These are phyloP conservation scores for Kluyveromyces marxianus DNA, from an alignment of 1,139 yeast genomes.

Conservation along the genomic window DNA sequence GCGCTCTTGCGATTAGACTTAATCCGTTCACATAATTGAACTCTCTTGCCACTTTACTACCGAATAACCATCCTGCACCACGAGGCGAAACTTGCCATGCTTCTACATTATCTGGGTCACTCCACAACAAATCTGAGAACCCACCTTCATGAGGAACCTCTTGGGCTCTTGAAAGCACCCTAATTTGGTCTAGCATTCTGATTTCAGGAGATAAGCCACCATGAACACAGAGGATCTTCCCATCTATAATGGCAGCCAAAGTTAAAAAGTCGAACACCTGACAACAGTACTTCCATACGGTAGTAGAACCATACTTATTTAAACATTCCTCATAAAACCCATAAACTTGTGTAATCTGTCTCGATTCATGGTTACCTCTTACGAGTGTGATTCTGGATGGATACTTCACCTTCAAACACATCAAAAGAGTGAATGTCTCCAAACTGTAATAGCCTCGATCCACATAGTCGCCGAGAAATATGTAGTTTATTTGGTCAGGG, in stretches of 20 bases:
- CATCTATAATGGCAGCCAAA: slow-evolving; percentile 90
- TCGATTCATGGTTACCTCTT: slow-evolving; percentile 88
- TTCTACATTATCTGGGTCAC: slow-evolving; percentile 96
- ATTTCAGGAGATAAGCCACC: slow-evolving; percentile 98
- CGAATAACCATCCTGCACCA: slow-evolving; percentile 98
- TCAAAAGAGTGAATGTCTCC: slow-evolving; percentile 84
- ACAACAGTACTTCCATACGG: slow-evolving; percentile 96
- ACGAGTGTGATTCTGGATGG: slow-evolving; percentile 84
- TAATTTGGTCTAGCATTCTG: slow-evolving; percentile 90
- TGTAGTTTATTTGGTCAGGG: slow-evolving; percentile 69
- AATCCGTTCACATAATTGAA: slow-evolving; percentile 89
- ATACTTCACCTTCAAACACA: slow-evolving; percentile 82
- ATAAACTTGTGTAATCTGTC: slow-evolving; percentile 94
- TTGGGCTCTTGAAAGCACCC: slow-evolving; percentile 94
- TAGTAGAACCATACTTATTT: slow-evolving; percentile 88
- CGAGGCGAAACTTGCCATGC: slow-evolving; percentile 99
- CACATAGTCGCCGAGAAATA: slow-evolving; percentile 91
- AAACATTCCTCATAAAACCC: slow-evolving; percentile 91
- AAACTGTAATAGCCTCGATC: slow-evolving; percentile 93
- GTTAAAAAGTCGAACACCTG: slow-evolving; percentile 92
- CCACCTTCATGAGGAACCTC: slow-evolving; percentile 99
- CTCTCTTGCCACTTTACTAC: slow-evolving; percentile 80
- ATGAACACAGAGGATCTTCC: slow-evolving; percentile 87
- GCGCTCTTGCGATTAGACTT: slow-evolving; percentile 88
- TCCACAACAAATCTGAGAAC: slow-evolving; percentile 94